phyloP scores from a whole-genome alignment of 208 protist species.

The Trypanosoma brucei region DNA sequence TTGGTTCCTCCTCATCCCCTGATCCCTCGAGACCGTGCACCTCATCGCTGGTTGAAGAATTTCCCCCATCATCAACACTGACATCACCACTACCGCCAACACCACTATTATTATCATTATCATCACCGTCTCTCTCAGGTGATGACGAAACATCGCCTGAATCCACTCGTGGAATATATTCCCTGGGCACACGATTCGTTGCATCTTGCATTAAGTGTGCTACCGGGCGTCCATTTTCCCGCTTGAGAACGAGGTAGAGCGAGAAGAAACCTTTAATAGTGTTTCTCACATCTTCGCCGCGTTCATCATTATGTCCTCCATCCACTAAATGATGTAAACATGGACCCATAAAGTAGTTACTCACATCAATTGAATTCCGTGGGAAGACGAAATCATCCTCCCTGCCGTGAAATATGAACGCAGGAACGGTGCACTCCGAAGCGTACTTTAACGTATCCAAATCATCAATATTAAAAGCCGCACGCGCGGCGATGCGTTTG shows the following conservation, averaged over 20 bases:
- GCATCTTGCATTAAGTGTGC: too few species aligned
- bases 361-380: constrained; percentile 72
- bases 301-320: constrained; percentile 91
- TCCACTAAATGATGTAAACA: constrained; percentile 73
- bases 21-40: too few species aligned
- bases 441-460: constrained; percentile 85
- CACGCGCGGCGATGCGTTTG: constrained; percentile 79
- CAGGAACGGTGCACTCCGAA: constrained; percentile 71
- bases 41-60: too few species aligned
- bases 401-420: constrained; percentile 88
- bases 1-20: neutral
- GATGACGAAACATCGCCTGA: too few species aligned
- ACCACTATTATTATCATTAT: too few species aligned
- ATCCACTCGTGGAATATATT: too few species aligned
- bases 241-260: constrained; percentile 76
- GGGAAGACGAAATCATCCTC: constrained; percentile 90
- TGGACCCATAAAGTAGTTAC: constrained; percentile 42
- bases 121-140: too few species aligned
- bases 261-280: constrained; percentile 79
- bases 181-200: too few species aligned
- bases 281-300: constrained; percentile 70
- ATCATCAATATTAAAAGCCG: constrained; percentile 92
- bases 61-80: too few species aligned
- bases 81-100: too few species aligned
- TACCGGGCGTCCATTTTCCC: constrained; percentile 1